phyloP scores from a whole-genome alignment of 164 flowering plant genomes.

The Stephania japonica region DNA sequence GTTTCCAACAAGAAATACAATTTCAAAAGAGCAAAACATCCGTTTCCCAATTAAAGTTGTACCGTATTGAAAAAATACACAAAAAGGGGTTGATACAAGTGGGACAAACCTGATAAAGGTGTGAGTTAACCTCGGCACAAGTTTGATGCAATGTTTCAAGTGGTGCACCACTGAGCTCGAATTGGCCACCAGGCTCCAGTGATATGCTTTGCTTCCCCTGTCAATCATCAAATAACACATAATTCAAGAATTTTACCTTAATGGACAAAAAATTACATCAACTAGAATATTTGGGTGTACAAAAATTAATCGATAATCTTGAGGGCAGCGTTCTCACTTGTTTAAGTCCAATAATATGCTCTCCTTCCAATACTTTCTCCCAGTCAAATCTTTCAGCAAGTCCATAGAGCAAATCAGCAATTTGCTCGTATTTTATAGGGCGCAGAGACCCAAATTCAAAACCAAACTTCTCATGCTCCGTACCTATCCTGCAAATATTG shows the following conservation, averaged over 20 bases:
- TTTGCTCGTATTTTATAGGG: slow-evolving; percentile 86
- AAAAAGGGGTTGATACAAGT: no score
- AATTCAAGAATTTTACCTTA: background rate
- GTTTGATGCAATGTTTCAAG: slow-evolving; percentile 98
- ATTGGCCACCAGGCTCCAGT: slow-evolving; percentile 98
- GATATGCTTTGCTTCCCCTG: slow-evolving; percentile 99
- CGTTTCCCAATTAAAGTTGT: background rate
- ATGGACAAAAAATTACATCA: background rate
- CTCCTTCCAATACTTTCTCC: slow-evolving; percentile 97
- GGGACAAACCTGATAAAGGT: slow-evolving; percentile 63
- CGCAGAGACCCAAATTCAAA: slow-evolving; percentile 65
- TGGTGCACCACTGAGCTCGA: slow-evolving; percentile 99
- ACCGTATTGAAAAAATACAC: background rate
- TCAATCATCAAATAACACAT: background rate
- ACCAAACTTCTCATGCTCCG: slow-evolving; percentile 99
- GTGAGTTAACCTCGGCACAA: slow-evolving; percentile 98
- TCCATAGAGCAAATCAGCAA: slow-evolving; percentile 77
- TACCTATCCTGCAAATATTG: slow-evolving; percentile 75
- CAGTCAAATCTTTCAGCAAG: slow-evolving; percentile 97
- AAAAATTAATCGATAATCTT: background rate
- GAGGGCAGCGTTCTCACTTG: slow-evolving; percentile 45
- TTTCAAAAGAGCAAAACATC: background rate
- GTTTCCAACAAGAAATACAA: background rate
- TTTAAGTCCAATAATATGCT: slow-evolving; percentile 85
- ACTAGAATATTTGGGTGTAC: no score